Conservation (phyloP, 495 filamentous ascomycete genomes). For the Podospora pseudopauciseta region DNA sequence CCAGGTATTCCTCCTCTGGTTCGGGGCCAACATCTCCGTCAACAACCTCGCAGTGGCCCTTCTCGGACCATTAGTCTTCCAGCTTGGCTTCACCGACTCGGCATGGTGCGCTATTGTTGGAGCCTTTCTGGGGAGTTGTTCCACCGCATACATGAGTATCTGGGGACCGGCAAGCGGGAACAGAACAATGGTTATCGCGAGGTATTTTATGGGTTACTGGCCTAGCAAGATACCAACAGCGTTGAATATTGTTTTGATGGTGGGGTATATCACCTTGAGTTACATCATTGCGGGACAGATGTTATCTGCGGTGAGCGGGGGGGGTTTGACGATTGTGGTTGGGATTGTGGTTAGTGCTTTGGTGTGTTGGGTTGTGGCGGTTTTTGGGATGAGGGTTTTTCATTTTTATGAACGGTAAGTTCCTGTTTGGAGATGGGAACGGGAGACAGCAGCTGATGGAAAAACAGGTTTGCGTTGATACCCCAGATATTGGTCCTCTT, state of each 20-base stretch:
- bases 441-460: background rate
- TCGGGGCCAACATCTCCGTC: constrained; percentile 70
- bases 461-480: constrained; percentile 54
- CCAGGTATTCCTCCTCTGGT: constrained; percentile 67
- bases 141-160: constrained; percentile 65
- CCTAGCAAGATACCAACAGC: constrained; percentile 69
- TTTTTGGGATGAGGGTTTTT: constrained; percentile 70
- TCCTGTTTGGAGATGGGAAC: background rate
- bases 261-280: constrained; percentile 69
- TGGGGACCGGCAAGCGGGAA: constrained; percentile 70
- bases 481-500: constrained; percentile 63
- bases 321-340: constrained; percentile 61
- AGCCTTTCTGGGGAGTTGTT: constrained; percentile 53
- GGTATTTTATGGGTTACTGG: constrained; percentile 79
- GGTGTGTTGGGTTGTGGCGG: constrained; percentile 63
- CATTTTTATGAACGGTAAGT: constrained; percentile 60
- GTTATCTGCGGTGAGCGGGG: constrained; percentile 65
- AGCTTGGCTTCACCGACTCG: constrained; percentile 63
- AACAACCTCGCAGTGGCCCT: constrained; percentile 75
- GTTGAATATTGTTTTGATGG: constrained; percentile 66
- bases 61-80: constrained; percentile 66
- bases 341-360: constrained; percentile 69
- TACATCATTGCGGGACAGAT: constrained; percentile 72
- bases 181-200: constrained; percentile 35
- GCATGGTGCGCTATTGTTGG: constrained; percentile 65